Base-by-base conservation (phyloP, 1,284 basidiomycete species). In the Limonomyces culmigenus region DNA sequence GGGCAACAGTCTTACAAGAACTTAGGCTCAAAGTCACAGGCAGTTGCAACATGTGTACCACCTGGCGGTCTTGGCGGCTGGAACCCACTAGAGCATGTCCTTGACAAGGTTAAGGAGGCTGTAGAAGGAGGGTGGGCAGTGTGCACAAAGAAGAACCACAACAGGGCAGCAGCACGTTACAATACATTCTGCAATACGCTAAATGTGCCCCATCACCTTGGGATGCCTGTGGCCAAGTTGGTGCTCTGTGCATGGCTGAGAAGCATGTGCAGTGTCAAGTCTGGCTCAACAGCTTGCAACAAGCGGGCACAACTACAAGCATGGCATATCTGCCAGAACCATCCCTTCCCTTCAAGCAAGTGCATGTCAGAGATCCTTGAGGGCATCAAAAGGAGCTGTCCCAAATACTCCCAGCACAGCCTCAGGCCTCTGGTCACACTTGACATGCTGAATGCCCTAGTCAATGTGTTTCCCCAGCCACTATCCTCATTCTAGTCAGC, bases 251-350 rank as follows among this genome's bases (percentile, higher is more conserved):
- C 39, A 3, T 47, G 45, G 16, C 29, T 37, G 2, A 38, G 41
- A 10, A 1, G 10, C 8, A 15, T 37, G 19, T 16, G 36, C 2
- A 50, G 52, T 3, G 13, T 13, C 0, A 37, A 45, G 10, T 41
- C 45, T 4, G 48, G 44, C 3, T 33, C 34, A 4, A 47, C 46
- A 1, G 38, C 54, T n/a, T 36, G 41, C 2, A 39, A 37, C 4
- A 55, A 49, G 47, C 29, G 54, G 0, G 39, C 47, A 0, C 50
- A 50, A 2, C 29, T 58, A 0, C 37, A 43, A 0, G 40, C 40
- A 1, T 56, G 53, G 55, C 56, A 56, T 27, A 33, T 43, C 3
- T 8, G 48, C 3, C 45, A 54, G 29, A 29, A 45, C 6, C 50
- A 51, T 0, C 34, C 38, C 0, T 58, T 55, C 54, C 21, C 41